Percentiles rank a stretch among this genome's conserved stretches.
Evolutionary conservation across 441 rosid species (phyloP).

Genomic region (Populus hybrid): DNA sequence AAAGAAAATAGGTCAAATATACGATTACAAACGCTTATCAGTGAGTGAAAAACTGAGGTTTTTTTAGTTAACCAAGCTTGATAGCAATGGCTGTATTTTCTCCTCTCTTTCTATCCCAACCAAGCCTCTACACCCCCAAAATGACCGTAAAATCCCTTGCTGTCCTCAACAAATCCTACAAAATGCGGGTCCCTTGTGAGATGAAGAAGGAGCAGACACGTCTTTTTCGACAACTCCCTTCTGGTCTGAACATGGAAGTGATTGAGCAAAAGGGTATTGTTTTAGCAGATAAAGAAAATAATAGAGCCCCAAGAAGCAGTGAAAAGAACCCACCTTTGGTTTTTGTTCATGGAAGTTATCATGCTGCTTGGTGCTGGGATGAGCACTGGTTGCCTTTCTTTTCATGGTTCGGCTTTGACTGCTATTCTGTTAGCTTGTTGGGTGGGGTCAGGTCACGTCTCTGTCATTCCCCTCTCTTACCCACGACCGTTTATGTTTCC

Average conservation of each 20-base stretch:
- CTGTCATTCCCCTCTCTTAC: neutral
- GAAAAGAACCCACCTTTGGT: conserved; percentile 57
- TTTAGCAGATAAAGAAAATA: neutral
- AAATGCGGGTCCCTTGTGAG: conserved; percentile 41
- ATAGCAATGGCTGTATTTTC: conserved; percentile 37
- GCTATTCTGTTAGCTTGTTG: conserved; percentile 80
- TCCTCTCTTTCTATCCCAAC: conserved; percentile 25
- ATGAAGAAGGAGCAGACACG: conserved; percentile 66
- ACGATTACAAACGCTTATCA: neutral
- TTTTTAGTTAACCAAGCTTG: neutral
- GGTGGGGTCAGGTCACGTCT: conserved; percentile 63
- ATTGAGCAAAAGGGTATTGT: conserved; percentile 51
- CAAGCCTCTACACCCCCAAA: conserved; percentile 17
- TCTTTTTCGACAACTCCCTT: conserved; percentile 66
- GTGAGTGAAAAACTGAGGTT: neutral
- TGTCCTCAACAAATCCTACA: conserved; percentile 24
- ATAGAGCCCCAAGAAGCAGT: neutral
- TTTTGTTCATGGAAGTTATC: conserved; percentile 87
- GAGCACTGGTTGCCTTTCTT: conserved; percentile 86
- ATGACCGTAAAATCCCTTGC: conserved; percentile 34
- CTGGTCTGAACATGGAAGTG: conserved; percentile 77
- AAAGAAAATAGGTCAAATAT: neutral
- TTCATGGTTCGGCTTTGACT: conserved; percentile 68
- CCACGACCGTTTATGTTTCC: neutral
- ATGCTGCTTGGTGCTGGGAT: conserved; percentile 95